Conservation (phyloP, 768 basidiomycete species). For the Xerocomus potaroensis region DNA sequence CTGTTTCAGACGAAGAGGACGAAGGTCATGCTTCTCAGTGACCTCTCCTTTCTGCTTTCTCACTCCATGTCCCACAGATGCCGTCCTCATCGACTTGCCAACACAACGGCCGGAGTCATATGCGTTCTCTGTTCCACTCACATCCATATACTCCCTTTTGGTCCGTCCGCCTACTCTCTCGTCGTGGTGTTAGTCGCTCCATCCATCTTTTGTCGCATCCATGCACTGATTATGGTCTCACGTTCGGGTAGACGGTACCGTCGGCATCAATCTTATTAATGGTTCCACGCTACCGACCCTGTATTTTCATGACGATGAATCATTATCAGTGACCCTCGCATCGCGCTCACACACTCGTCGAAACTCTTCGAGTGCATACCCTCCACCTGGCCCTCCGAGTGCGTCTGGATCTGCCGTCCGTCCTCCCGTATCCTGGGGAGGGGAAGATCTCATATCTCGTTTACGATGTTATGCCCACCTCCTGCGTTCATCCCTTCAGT, state of each 20-base stretch:
- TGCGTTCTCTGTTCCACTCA: conserved; percentile 91
- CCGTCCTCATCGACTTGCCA: conserved; percentile 81
- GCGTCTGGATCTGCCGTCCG: conserved; percentile 39
- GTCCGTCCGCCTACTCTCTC: conserved; percentile 81
- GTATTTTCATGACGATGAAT: conserved; percentile 97
- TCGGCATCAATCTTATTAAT: conserved; percentile 84
- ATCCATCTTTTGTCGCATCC: neutral
- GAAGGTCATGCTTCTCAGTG: conserved; percentile 43
- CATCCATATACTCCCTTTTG: conserved; percentile 84
- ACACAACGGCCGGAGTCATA: conserved; percentile 84
- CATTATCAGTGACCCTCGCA: conserved; percentile 62
- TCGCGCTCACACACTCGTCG: conserved; percentile 34
- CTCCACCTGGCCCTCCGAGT: conserved; percentile 53
- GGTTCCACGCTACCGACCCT: conserved; percentile 84
- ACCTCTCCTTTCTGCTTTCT: neutral
- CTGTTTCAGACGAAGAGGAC: conserved; percentile 57
- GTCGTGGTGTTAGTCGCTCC: conserved; percentile 65
- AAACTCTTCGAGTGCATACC: conserved; percentile 51
- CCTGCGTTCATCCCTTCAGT: conserved; percentile 80
- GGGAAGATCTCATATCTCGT: conserved; percentile 77
- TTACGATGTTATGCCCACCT: conserved; percentile 76
- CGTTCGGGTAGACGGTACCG: conserved; percentile 63
- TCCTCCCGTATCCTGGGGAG: conserved; percentile 68
- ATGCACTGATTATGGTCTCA: neutral
- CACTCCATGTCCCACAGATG: conserved; percentile 44